Evolutionary conservation across 345 rosid genomes (phyloP).

Genomic region (Arabidopsis thaliana): TAIR10.1 NC_003070.9:12047001-12047500

Average conservation of each 20-base stretch:
- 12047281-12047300: constrained; percentile 78
- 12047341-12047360: constrained; percentile 97
- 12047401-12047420: background rate
- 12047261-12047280: constrained; percentile 47
- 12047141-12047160: constrained; percentile 68
- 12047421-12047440: background rate
- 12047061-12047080: background rate
- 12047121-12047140: constrained; percentile 81
- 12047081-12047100: background rate
- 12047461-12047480: constrained; percentile 56
- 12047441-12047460: background rate
- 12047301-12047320: constrained; percentile 96
- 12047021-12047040: constrained; percentile 65
- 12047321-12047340: constrained; percentile 85
- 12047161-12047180: constrained; percentile 88
- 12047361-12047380: constrained; percentile 90
- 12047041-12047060: constrained; percentile 51
- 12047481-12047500: constrained; percentile 90
- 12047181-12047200: constrained; percentile 81
- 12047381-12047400: background rate
- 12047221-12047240: background rate
- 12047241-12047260: background rate
- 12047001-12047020: constrained; percentile 45
- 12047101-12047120: constrained; percentile 44
- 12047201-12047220: constrained; percentile 28